A percentile compares a stretch with the other conserved stretches of the same genome.
phyloP scores from a whole-genome alignment of 2,329 filamentous ascomycete genomes.

The Daldinia eschscholtzii region DNA sequence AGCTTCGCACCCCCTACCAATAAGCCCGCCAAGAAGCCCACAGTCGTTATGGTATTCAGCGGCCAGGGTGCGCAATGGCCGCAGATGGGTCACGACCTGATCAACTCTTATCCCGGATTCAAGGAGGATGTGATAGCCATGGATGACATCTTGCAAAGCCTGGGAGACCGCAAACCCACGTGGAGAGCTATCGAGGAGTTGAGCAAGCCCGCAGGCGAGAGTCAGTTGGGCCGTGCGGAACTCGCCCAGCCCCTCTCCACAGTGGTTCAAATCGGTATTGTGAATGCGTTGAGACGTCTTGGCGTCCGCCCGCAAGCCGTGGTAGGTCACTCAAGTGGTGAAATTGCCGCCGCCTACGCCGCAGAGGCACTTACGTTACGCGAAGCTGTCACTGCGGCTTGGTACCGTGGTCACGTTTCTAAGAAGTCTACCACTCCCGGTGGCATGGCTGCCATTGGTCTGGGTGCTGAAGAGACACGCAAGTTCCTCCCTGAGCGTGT shows the following conservation, averaged over 20 bases:
- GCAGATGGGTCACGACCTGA: constrained; percentile 30
- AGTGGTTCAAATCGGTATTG: constrained; percentile 39
- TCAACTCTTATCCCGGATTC: constrained; percentile 23
- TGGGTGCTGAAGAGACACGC: constrained; percentile 40
- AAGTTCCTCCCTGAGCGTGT: constrained; percentile 34
- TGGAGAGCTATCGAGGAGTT: constrained; percentile 5
- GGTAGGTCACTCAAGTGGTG: constrained; percentile 54
- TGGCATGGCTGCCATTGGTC: constrained; percentile 53
- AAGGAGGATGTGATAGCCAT: constrained; percentile 4
- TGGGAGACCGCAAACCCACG: background rate
- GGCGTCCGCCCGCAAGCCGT: constrained; percentile 30
- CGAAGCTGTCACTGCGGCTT: constrained; percentile 57
- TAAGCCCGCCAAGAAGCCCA: background rate
- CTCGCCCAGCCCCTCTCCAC: constrained; percentile 48
- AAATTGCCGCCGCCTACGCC: constrained; percentile 60
- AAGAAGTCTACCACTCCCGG: constrained; percentile 28
- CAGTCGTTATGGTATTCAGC: constrained; percentile 38
- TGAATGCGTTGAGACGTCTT: constrained; percentile 24
- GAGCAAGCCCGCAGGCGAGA: background rate
- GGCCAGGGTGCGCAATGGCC: constrained; percentile 45
- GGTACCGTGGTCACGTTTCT: constrained; percentile 51
- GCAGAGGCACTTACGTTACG: constrained; percentile 52
- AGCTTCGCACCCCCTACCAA: constrained; percentile 4
- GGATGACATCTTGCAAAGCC: constrained; percentile 2
- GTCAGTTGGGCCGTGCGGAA: constrained; percentile 20